A percentile compares a stretch with the other conserved stretches of the same genome.
phyloP scores from a whole-genome alignment of 179 eudicot species.

The Beta macrorhiza region DNA sequence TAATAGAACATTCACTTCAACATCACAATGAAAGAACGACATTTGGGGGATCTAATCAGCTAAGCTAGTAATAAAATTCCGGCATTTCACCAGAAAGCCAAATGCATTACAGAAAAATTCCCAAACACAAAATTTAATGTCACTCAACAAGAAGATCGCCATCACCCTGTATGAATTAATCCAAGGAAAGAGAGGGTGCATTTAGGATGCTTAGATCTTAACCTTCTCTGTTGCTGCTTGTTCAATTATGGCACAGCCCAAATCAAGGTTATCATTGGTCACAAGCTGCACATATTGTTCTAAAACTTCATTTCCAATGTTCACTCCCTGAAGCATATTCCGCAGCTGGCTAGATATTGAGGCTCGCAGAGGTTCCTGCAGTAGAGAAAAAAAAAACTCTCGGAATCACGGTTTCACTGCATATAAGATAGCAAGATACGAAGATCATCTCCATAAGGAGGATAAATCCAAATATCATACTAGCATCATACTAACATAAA shows the following conservation, averaged over 20 bases:
- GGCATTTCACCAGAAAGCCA: background rate
- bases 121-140: background rate
- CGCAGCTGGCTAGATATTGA: conserved; percentile 75
- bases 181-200: background rate
- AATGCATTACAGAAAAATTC: background rate
- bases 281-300: conserved; percentile 72
- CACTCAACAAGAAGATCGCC: background rate
- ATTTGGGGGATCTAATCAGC: background rate
- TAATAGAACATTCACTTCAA: too few species aligned
- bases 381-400: background rate
- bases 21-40: background rate
- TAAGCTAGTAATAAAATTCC: background rate
- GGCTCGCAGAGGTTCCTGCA: conserved; percentile 84
- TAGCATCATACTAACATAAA: background rate
- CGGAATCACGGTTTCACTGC: conserved; percentile 10
- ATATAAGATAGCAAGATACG: conserved; percentile 7
- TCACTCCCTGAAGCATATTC: conserved; percentile 58
- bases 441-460: background rate
- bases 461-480: background rate
- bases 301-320: conserved; percentile 48
- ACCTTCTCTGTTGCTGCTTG: conserved; percentile 96
- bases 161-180: background rate
- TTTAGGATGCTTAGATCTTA: conserved; percentile 17
- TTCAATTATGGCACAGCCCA: conserved; percentile 92
- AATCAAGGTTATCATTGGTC: conserved; percentile 94